Evolutionary conservation across 768 basidiomycete genomes (phyloP), one percentile per base, ranked within the genome.

Genomic region (Leccinum aurantiacum): DNA sequence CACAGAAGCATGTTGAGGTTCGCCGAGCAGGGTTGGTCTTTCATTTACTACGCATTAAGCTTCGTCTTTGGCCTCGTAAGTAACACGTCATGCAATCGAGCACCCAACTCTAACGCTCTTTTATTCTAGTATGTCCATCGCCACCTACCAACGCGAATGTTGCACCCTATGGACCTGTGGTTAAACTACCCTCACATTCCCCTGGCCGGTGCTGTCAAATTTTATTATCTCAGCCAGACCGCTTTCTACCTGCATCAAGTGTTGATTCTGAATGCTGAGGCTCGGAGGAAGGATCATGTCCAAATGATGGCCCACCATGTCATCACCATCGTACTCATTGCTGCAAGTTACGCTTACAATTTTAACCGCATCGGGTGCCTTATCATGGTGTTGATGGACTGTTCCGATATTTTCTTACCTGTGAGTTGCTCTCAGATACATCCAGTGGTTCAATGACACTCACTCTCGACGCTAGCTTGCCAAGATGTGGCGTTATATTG

Each of bases 301-400:
- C 96, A 98, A 75, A 98, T 98, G 96, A 90, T 98, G 84, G 78
- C 87, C 25, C 97, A 99, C 77, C 97, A 99, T 72, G 71, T 96
- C 66, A 89, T 98, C 65, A 96, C 95, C 13, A 82, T 95, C 61
- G 69, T 80, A 53, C 84, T 99, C 62, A 86, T 98, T 76, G 74
- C 80, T 35, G 68, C 79, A 44, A 94, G 91, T 73, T 98, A 97
- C 76, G 81, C 81, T 61, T 84, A 81, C 71, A 89, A 95, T 75
- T 89, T 87, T 71, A 96, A 93, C 9, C 89, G 95, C 49, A 83
- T 95, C 48, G 97, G 97, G 15, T 92, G 89, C 65, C 78, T 94
- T 50, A 86, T 97, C 60, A 89, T 97, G 84, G 82, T 92, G 54
- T 76, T 97, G 37, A 95, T 98, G 93, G 97, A 99, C 71, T 87